Conservation (phyloP, 2,329 filamentous ascomycete species). For the Alternaria infectoria region DNA sequence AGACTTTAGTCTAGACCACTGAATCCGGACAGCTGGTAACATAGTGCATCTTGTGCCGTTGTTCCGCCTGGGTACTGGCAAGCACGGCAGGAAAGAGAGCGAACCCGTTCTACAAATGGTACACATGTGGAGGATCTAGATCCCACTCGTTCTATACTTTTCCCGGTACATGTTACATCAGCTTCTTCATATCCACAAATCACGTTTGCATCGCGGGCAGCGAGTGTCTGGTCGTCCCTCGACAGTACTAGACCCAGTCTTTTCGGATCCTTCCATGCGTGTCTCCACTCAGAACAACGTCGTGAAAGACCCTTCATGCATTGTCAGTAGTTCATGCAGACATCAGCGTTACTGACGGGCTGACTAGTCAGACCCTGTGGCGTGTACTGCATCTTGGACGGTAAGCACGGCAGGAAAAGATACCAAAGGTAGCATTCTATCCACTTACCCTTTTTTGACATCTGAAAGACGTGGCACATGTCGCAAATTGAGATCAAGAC, state of each 20-base stretch:
- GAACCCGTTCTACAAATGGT: neutral
- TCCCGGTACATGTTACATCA: neutral
- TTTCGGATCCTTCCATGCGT: neutral
- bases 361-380: neutral
- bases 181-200: neutral
- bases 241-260: neutral
- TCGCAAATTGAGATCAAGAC: too few relatives aligned
- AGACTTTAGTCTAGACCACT: neutral
- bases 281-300: neutral
- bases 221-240: neutral
- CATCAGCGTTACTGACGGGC: neutral
- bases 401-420: neutral
- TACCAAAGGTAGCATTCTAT: neutral
- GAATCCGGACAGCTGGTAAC: neutral
- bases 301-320: neutral
- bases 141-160: neutral
- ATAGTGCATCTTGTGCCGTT: neutral
- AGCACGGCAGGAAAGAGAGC: neutral
- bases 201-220: neutral
- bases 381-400: neutral
- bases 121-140: neutral
- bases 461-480: neutral
- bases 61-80: neutral
- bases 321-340: neutral
- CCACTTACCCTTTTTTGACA: neutral